Percentiles rank a stretch among this genome's conserved stretches.
Conservation (phyloP, 2,329 filamentous ascomycete species). For the Alternaria sp. region DNA sequence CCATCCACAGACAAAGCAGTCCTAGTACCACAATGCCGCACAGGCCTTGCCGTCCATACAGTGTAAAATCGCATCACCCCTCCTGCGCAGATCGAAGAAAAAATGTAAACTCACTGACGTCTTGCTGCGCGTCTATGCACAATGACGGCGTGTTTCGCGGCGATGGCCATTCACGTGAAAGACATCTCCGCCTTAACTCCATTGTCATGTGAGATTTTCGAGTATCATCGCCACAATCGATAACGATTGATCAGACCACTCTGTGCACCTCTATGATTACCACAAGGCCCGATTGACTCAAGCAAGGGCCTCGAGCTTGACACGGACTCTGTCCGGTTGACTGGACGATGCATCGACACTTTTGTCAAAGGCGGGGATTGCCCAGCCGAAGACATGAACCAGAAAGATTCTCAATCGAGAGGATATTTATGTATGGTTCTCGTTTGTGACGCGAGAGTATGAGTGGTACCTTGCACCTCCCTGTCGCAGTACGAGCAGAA, state of each 20-base stretch:
- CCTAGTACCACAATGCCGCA: conserved; percentile 4
- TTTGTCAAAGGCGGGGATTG: background rate
- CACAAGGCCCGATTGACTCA: conserved; percentile 24
- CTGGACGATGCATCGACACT: background rate
- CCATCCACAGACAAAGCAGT: conserved; percentile 15
- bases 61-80: conserved; percentile 2
- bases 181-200: conserved; percentile 37
- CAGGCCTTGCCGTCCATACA: background rate
- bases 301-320: background rate
- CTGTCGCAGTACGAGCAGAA: background rate
- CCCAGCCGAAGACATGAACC: background rate
- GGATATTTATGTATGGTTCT: background rate
- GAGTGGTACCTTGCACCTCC: background rate
- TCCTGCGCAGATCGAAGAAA: conserved; percentile 10
- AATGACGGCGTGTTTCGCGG: conserved; percentile 34
- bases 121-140: conserved; percentile 34
- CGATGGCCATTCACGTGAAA: conserved; percentile 26
- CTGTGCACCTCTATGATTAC: conserved; percentile 15
- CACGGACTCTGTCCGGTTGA: background rate
- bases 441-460: no score
- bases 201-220: conserved; percentile 30
- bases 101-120: conserved; percentile 18
- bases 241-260: conserved; percentile 13
- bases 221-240: conserved; percentile 27
- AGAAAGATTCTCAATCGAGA: background rate